These are phyloP conservation scores for Vigna mungo DNA, from an alignment of 306 rosid genomes.

Conservation along the genomic window DNA sequence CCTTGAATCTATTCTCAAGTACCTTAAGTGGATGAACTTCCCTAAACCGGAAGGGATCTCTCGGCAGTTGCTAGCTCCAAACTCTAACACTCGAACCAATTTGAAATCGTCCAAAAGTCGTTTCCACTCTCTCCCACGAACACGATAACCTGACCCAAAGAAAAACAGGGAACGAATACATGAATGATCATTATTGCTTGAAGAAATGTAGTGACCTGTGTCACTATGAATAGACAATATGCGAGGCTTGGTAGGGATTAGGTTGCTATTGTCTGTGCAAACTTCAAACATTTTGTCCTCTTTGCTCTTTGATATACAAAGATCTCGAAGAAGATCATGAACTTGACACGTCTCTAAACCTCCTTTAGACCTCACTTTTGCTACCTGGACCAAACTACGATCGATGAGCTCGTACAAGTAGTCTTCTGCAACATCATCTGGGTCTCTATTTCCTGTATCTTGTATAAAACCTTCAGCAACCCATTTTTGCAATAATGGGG, in stretches of 20 bases:
- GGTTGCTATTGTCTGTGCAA: neutral
- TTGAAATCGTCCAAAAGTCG: constrained; percentile 28
- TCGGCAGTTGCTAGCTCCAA: neutral
- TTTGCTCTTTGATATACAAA: constrained; percentile 38
- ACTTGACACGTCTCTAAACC: constrained; percentile 30
- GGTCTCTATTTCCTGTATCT: constrained; percentile 1
- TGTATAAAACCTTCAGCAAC: constrained; percentile 44
- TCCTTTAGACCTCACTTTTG: neutral
- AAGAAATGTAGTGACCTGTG: constrained; percentile 19
- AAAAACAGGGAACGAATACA: constrained; percentile 38
- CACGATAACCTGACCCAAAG: fast-evolving
- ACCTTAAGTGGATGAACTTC: constrained; percentile 39
- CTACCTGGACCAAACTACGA: constrained; percentile 40
- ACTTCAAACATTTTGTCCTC: constrained; percentile 24
- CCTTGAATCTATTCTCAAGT: neutral
- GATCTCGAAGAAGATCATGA: constrained; percentile 39
- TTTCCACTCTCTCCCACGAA: neutral
- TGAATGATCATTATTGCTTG: constrained; percentile 31
- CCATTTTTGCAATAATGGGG: constrained; percentile 19
- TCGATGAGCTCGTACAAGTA: constrained; percentile 44
- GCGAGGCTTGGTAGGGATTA: constrained; percentile 10
- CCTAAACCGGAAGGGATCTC: constrained; percentile 18
- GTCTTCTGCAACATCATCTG: constrained; percentile 40
- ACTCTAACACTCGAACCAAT: constrained; percentile 38
- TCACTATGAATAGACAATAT: constrained; percentile 27